phyloP scores from a whole-genome alignment of 2,329 filamentous ascomycete genomes.

The Metarhizium album region DNA sequence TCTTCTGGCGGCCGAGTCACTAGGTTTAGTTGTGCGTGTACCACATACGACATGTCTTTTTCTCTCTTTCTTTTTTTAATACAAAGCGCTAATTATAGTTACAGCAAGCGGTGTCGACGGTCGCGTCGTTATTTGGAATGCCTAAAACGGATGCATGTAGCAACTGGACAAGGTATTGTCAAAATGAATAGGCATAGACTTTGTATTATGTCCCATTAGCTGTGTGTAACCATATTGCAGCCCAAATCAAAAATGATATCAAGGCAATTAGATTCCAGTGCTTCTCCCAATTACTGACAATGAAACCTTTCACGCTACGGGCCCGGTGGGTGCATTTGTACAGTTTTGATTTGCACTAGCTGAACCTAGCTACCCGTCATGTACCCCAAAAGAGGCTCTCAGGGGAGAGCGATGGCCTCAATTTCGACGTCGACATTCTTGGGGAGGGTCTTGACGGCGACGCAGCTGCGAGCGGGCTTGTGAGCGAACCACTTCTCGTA shows the following conservation, averaged over 20 bases:
- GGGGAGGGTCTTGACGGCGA: constrained; percentile 80
- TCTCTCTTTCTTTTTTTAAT: not conserved
- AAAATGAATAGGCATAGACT: not conserved
- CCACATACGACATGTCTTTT: not conserved
- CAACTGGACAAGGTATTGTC: not conserved
- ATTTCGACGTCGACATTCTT: constrained; percentile 84
- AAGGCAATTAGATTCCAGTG: not conserved
- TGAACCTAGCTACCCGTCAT: not conserved
- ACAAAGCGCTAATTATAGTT: constrained; percentile 16
- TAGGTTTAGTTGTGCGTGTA: constrained; percentile 76
- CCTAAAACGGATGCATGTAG: constrained; percentile 28
- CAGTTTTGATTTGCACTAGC: not conserved
- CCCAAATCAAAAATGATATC: not conserved
- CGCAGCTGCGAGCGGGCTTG: constrained; percentile 81
- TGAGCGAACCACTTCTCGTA: constrained; percentile 76
- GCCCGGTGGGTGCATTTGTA: not conserved
- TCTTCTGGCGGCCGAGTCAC: constrained; percentile 51
- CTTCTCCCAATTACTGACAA: not conserved
- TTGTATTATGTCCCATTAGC: not conserved
- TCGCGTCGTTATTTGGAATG: constrained; percentile 67
- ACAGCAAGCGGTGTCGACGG: constrained; percentile 74
- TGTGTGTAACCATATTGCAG: not conserved
- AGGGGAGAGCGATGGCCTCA: constrained; percentile 70
- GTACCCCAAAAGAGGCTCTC: constrained; percentile 16
- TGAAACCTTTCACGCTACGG: not conserved